phyloP scores from a whole-genome alignment of 768 basidiomycete genomes.

The Auricularia cornea region DNA sequence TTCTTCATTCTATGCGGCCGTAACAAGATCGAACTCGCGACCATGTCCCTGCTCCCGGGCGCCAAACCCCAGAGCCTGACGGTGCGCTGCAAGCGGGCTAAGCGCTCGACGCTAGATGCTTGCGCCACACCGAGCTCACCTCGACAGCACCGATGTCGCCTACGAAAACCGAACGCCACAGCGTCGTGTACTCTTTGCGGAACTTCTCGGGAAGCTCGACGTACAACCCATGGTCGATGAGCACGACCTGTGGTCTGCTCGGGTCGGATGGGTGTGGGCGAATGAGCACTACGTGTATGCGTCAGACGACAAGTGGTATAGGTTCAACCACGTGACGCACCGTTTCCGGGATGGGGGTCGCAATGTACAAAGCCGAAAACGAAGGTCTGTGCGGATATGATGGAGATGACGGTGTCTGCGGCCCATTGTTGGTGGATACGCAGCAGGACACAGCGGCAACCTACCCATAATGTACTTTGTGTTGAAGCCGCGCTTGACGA shows the following conservation, averaged over 20 bases:
- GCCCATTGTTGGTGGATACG: conserved; percentile 49
- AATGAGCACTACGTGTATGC: conserved; percentile 60
- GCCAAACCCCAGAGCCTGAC: conserved; percentile 24
- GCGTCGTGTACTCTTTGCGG: conserved; percentile 61
- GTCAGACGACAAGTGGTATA: conserved; percentile 20
- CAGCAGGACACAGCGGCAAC: conserved; percentile 1
- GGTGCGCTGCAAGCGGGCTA: neutral
- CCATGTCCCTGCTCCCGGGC: conserved; percentile 10
- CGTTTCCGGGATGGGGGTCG: conserved; percentile 42
- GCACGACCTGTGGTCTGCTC: conserved; percentile 52
- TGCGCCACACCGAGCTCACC: no score
- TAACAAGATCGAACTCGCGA: conserved; percentile 29
- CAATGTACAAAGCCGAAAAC: conserved; percentile 88
- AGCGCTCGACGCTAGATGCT: no score
- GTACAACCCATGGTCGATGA: conserved; percentile 91
- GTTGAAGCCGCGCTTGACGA: conserved; percentile 27
- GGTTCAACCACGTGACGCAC: conserved; percentile 6
- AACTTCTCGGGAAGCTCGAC: conserved; percentile 62
- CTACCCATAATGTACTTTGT: neutral
- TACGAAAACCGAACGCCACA: conserved; percentile 48
- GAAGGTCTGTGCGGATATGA: conserved; percentile 88
- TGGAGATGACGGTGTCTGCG: conserved; percentile 70
- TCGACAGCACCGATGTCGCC: conserved; percentile 27
- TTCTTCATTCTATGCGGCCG: conserved; percentile 24
- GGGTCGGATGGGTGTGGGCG: conserved; percentile 44